phyloP scores from a whole-genome alignment of 768 basidiomycete genomes.

The Boletus eberwhitei region DNA sequence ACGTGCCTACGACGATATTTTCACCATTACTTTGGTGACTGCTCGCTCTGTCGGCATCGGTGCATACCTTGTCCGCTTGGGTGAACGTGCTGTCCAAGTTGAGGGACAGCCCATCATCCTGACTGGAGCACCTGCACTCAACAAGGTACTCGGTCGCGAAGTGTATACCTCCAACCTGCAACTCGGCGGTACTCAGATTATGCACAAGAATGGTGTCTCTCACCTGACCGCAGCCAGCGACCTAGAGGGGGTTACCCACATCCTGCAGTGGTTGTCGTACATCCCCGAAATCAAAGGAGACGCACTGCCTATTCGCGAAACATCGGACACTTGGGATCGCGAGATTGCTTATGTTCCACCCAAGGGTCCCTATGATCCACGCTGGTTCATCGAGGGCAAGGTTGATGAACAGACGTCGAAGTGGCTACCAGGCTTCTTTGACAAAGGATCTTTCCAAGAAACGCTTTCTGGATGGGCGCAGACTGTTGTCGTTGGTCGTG shows the following conservation, averaged over 20 bases:
- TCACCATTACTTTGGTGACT: constrained; percentile 98
- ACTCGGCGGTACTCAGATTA: constrained; percentile 99
- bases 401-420: constrained; percentile 72
- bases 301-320: constrained; percentile 73
- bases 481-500: constrained; percentile 96
- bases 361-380: constrained; percentile 93
- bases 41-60: constrained; percentile 99
- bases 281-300: constrained; percentile 81
- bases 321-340: constrained; percentile 85
- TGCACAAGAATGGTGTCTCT: constrained; percentile 99
- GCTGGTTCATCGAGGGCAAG: constrained; percentile 98
- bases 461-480: constrained; percentile 99
- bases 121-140: constrained; percentile 93
- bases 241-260: constrained; percentile 90
- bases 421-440: constrained; percentile 92
- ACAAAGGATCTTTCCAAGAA: constrained; percentile 97
- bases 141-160: constrained; percentile 98
- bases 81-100: constrained; percentile 96
- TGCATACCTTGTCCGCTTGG: constrained; percentile 96
- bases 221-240: constrained; percentile 95
- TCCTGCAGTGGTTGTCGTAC: constrained; percentile 93
- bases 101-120: constrained; percentile 99
- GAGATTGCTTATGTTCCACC: constrained; percentile 87
- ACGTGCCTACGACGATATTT: constrained; percentile 98
- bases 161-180: constrained; percentile 99